Conservation (phyloP, 2,329 filamentous ascomycete genomes). For the Venturiaceae sp. region DNA sequence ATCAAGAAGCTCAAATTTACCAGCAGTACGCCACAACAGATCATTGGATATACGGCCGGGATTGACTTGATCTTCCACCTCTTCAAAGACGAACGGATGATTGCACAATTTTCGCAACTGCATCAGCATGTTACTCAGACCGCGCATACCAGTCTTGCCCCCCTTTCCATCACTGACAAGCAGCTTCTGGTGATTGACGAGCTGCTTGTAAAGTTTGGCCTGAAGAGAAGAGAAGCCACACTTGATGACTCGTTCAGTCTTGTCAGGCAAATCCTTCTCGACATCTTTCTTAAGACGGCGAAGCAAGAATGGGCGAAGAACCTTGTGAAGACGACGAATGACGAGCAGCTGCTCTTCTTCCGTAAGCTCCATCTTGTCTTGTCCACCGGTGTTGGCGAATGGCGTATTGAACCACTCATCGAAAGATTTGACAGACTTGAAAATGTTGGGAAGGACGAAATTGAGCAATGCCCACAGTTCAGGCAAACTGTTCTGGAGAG, state of each 20-base stretch:
- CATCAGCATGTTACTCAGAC: constrained; percentile 99
- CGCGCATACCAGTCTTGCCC: constrained; percentile 86
- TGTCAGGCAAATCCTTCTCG: constrained; percentile 96
- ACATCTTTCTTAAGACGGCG: constrained; percentile 99
- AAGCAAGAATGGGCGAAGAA: constrained; percentile 90
- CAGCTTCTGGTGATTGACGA: constrained; percentile 91
- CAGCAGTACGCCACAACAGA: constrained; percentile 85
- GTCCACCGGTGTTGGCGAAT: constrained; percentile 93
- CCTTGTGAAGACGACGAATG: constrained; percentile 96
- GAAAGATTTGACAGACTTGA: constrained; percentile 98
- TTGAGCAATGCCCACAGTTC: constrained; percentile 98
- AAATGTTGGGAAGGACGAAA: constrained; percentile 95
- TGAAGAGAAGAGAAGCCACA: constrained; percentile 96
- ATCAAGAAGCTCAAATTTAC: constrained; percentile 95
- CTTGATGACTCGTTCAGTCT: constrained; percentile 98
- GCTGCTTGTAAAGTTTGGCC: constrained; percentile 90
- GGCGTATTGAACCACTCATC: constrained; percentile 99
- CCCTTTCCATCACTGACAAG: constrained; percentile 92
- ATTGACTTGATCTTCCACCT: constrained; percentile 98
- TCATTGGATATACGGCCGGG: constrained; percentile 83
- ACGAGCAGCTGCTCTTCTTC: constrained; percentile 99
- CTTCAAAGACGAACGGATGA: constrained; percentile 96
- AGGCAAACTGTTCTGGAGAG: constrained; percentile 90
- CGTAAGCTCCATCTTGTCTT: constrained; percentile 97
- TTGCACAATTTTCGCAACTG: constrained; percentile 98